Evolutionary conservation across 305 asterid genomes (phyloP).

Genomic region (Fraxinus xanthoxyloides): DNA sequence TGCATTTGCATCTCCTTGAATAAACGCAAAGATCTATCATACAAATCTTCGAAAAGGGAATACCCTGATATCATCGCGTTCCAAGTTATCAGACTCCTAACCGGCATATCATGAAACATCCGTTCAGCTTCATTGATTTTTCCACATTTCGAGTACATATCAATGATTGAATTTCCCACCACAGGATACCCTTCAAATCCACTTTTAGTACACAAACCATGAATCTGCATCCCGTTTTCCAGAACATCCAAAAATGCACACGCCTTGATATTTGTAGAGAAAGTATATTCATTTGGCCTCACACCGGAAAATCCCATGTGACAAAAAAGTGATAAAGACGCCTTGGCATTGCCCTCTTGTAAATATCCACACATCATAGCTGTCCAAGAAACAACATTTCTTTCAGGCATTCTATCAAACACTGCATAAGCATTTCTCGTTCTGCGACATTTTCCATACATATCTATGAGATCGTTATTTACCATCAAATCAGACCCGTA

Average conservation of each 20-base stretch:
- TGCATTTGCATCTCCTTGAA: slow-evolving; percentile 42
- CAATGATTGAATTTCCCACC: slow-evolving; percentile 55
- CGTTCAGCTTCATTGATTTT: slow-evolving; percentile 44
- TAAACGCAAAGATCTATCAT: slow-evolving; percentile 38
- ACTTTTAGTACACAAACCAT: slow-evolving; percentile 45
- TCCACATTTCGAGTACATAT: slow-evolving; percentile 59
- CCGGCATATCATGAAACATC: slow-evolving; percentile 44
- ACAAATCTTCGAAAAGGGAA: slow-evolving; percentile 31
- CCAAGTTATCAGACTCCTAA: slow-evolving; percentile 48
- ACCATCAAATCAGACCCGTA: slow-evolving; percentile 47
- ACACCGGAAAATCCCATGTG: slow-evolving; percentile 41
- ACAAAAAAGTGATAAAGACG: slow-evolving; percentile 39
- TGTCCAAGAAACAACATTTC: slow-evolving; percentile 69
- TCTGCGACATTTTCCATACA: slow-evolving; percentile 54
- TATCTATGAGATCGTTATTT: slow-evolving; percentile 42
- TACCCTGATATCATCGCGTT: slow-evolving; percentile 58
- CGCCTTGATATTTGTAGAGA: slow-evolving; percentile 58
- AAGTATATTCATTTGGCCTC: slow-evolving; percentile 53
- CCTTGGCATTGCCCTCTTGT: slow-evolving; percentile 29
- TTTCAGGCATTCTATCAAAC: slow-evolving; percentile 54
- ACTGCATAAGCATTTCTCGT: slow-evolving; percentile 31
- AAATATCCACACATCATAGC: slow-evolving; percentile 53
- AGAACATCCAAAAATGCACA: slow-evolving; percentile 39
- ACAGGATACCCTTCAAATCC: slow-evolving; percentile 52
- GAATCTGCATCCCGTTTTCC: slow-evolving; percentile 56